Percentiles rank a stretch among this genome's conserved stretches.
Evolutionary conservation across 371 early-diverging fungal genomes (phyloP).

Genomic region (Lichtheimia hyalospora): DNA sequence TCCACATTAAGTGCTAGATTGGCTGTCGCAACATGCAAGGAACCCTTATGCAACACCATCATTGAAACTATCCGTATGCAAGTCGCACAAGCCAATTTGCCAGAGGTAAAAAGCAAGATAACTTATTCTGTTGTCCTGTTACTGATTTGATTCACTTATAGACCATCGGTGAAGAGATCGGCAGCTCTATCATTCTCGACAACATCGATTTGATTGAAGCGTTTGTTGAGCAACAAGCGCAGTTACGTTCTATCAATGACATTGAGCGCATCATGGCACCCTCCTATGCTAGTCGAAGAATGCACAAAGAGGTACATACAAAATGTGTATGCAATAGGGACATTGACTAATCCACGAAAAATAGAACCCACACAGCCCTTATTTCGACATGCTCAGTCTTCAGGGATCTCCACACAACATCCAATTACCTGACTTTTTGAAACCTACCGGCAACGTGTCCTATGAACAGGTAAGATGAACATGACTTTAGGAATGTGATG

Average conservation of each 20-base stretch:
- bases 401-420: constrained; percentile 73
- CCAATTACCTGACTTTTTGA: constrained; percentile 80
- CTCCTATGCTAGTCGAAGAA: constrained; percentile 71
- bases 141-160: neutral
- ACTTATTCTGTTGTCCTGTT: neutral
- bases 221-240: constrained; percentile 89
- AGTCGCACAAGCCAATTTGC: constrained; percentile 75
- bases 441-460: constrained; percentile 76
- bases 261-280: constrained; percentile 78
- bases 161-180: constrained; percentile 73
- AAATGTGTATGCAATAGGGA: neutral
- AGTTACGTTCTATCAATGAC: constrained; percentile 82
- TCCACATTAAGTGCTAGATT: constrained; percentile 78
- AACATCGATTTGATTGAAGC: constrained; percentile 90
- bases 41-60: constrained; percentile 84
- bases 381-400: constrained; percentile 79
- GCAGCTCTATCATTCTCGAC: constrained; percentile 78
- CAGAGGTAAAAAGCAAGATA: constrained; percentile 55
- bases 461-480: constrained; percentile 58
- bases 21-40: constrained; percentile 91
- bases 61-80: constrained; percentile 72
- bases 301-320: constrained; percentile 67
- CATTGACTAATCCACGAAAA: neutral
- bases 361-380: constrained; percentile 75
- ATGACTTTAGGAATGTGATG: neutral